Percentiles rank a stretch among this genome's conserved stretches.
Conservation (phyloP, 495 filamentous ascomycete species). For the Penicillium bovifimosum region DNA sequence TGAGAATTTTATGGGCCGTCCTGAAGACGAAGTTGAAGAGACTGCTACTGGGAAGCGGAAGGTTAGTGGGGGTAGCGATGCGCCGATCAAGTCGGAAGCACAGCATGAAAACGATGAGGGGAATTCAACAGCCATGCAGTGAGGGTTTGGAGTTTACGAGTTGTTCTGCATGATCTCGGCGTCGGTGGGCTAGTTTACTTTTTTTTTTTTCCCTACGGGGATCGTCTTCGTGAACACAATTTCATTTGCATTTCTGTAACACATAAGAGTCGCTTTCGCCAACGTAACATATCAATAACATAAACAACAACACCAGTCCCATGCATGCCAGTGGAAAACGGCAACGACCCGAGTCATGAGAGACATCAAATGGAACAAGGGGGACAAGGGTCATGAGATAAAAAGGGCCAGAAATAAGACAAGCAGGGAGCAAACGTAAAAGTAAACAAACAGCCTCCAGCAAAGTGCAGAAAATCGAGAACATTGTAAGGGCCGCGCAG, state of each 20-base stretch:
- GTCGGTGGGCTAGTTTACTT: neutral
- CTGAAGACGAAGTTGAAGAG: conserved; percentile 49
- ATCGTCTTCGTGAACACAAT: conserved; percentile 5
- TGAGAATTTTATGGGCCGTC: conserved; percentile 86
- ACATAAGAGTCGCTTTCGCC: conserved; percentile 35
- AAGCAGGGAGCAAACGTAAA: conserved; percentile 20
- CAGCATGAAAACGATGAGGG: conserved; percentile 15
- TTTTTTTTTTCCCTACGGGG: neutral
- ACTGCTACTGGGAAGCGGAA: conserved; percentile 21
- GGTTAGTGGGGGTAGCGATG: conserved; percentile 26
- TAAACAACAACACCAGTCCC: conserved; percentile 40
- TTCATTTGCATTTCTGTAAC: conserved; percentile 26
- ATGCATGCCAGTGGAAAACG: conserved; percentile 39
- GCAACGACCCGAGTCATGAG: conserved; percentile 35
- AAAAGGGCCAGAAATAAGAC: conserved; percentile 18
- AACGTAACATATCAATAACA: conserved; percentile 29
- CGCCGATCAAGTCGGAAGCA: conserved; percentile 10
- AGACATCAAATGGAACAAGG: conserved; percentile 27
- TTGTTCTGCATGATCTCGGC: neutral
- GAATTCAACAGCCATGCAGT: conserved; percentile 13
- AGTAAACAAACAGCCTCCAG: conserved; percentile 19
- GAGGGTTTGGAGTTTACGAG: conserved; percentile 1
- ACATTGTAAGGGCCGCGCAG: conserved; percentile 18
- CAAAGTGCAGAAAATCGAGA: conserved; percentile 6
- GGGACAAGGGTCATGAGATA: conserved; percentile 12